Evolutionary conservation across 2,329 filamentous ascomycete species (phyloP).

Genomic region (Aplosporella prunicola): DNA sequence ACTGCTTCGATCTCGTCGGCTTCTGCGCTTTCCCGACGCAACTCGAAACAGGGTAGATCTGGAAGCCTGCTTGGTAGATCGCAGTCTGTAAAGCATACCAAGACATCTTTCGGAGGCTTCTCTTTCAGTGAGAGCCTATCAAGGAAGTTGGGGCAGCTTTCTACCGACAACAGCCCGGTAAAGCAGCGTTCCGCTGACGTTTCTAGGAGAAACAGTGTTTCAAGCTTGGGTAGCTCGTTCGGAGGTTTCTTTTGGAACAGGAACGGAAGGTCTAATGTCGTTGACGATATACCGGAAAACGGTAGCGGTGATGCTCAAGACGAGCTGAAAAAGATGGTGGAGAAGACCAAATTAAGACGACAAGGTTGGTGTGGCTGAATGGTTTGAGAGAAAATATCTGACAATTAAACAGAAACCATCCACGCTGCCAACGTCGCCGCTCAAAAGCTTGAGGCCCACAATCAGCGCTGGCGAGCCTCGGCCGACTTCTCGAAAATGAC

Average conservation of each 20-base stretch:
- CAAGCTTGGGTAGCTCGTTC: slow-evolving; percentile 22
- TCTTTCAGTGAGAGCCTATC: slow-evolving; percentile 9
- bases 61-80: slow-evolving; percentile 1
- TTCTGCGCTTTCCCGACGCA: background rate
- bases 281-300: background rate
- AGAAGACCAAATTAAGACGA: slow-evolving; percentile 10
- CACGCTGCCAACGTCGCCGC: slow-evolving; percentile 3
- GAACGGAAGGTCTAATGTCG: background rate
- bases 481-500: slow-evolving; percentile 21
- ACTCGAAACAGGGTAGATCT: background rate
- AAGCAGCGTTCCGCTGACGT: slow-evolving; percentile 1
- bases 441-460: slow-evolving; percentile 27
- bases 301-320: slow-evolving; percentile 28
- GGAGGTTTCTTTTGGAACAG: slow-evolving; percentile 10
- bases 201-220: slow-evolving; percentile 24
- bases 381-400: too few relatives aligned
- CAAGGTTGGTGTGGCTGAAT: too few relatives aligned
- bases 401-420: slow-evolving; percentile 1
- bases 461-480: slow-evolving; percentile 37
- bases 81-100: slow-evolving; percentile 1
- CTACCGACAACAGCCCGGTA: slow-evolving; percentile 1
- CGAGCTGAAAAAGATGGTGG: slow-evolving; percentile 32
- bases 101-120: too few relatives aligned
- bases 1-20: slow-evolving; percentile 1
- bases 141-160: slow-evolving; percentile 4